These are phyloP conservation scores for Pterulicium gracile DNA, from an alignment of 1,284 basidiomycete species.

Conservation along the genomic window DNA sequence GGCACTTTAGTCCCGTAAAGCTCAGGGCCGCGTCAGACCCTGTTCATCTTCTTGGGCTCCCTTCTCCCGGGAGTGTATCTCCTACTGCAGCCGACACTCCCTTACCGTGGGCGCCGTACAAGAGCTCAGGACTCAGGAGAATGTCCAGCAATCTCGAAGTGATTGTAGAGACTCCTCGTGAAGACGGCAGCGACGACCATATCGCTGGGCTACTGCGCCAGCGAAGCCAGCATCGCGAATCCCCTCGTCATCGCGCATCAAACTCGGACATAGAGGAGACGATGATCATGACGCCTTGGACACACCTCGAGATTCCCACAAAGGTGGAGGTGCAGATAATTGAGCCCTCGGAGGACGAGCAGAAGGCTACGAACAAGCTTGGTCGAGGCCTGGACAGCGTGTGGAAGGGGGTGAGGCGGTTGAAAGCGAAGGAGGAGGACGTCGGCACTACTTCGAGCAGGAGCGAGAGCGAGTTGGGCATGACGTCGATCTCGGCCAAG, in stretches of 20 bases:
- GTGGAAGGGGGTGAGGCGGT: background rate
- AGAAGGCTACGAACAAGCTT: too few species aligned
- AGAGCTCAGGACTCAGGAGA: background rate
- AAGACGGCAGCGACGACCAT: too few species aligned
- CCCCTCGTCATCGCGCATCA: background rate
- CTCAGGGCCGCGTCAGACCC: background rate
- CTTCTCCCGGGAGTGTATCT: background rate
- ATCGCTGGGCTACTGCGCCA: too few species aligned
- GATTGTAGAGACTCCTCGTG: background rate
- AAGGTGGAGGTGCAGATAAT: background rate
- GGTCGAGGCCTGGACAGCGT: background rate
- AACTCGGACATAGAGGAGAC: background rate
- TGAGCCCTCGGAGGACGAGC: background rate
- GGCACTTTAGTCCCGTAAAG: background rate
- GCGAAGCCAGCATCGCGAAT: too few species aligned
- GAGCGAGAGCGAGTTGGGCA: background rate
- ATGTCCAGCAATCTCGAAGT: background rate
- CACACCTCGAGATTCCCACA: background rate
- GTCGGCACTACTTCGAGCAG: background rate
- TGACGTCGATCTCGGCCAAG: background rate
- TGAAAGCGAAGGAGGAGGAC: background rate
- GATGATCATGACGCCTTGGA: slow-evolving; percentile 1
- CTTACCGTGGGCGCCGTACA: too few species aligned
- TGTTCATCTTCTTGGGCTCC: background rate
- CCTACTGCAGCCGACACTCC: background rate